Base-by-base conservation (phyloP, 768 basidiomycete species). In the Calocybe indica region DNA sequence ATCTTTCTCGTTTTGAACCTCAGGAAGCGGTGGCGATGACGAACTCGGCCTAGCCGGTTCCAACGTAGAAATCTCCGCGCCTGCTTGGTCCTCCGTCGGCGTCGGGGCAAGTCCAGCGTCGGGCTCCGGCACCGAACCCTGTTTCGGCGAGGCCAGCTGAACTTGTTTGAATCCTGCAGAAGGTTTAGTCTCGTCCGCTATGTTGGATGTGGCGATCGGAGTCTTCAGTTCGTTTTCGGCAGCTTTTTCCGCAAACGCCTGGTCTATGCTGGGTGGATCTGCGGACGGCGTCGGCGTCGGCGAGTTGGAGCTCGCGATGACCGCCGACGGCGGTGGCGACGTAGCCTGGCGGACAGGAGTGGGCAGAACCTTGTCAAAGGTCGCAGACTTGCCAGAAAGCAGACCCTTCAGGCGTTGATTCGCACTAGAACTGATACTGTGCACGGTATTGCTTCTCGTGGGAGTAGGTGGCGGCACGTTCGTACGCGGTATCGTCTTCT, bases 401-500 rank as follows among this genome's bases (percentile, higher is more conserved):
- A 76, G 57, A 3, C 75, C 73, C 51, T 69, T 73, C 28, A 75
- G 55, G 31, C 76, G 71, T 47, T 73, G 70, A 57, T 77, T 80
- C n/a, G 75, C 66, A 43, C 55, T 70, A 13, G 57, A 50, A 37
- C 50, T 51, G 14, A 61, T 40, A n/a, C 50, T 55, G 32, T 45
- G 52, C 28, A 71, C 49, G 5, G 70, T 67, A 43, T 64, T 69
- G 49, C 64, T 70, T 49, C 70, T 63, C 44, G 61, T 59, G 10
- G 62, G 52, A 22, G 64, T 53, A 6, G 59, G 52, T 40, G 62
- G 53, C 31, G 59, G 49, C 22, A 51, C 50, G 43, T 56, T 56
- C 43, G 62, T 40, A 46, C 70, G 68, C 40, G 76, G 74, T 43
- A 85, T 60, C n/a, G 70, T 55, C 62, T 93, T 92, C 68, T 95